A percentile compares a stretch with the other conserved stretches of the same genome.
These are phyloP conservation scores for Cordyceps sp. DNA, from an alignment of 2,329 filamentous ascomycete genomes.

Conservation along the genomic window DNA sequence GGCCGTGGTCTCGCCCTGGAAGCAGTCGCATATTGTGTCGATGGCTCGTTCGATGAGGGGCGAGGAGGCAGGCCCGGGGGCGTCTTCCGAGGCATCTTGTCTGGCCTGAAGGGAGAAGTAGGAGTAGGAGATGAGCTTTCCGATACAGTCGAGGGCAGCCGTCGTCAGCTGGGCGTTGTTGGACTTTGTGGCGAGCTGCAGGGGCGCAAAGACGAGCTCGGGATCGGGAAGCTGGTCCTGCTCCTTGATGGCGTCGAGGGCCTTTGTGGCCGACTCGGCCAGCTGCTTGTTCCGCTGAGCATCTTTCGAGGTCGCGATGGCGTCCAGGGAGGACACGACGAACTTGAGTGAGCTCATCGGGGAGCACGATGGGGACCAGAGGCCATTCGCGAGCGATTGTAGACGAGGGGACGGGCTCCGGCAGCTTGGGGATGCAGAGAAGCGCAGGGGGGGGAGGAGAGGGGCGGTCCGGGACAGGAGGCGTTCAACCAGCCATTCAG, in stretches of 20 bases:
- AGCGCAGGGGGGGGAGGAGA: no score
- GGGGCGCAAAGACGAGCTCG: slow-evolving; percentile 77
- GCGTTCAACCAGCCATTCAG: neutral
- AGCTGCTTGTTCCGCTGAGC: slow-evolving; percentile 75
- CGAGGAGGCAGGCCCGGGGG: slow-evolving; percentile 19
- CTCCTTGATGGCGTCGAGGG: slow-evolving; percentile 73
- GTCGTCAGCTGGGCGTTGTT: slow-evolving; percentile 75
- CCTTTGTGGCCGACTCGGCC: slow-evolving; percentile 63
- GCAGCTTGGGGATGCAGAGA: no score
- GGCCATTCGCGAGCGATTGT: slow-evolving; percentile 28
- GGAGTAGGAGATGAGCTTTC: slow-evolving; percentile 96
- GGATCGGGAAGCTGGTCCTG: slow-evolving; percentile 74
- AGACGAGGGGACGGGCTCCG: neutral
- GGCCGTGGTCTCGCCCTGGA: slow-evolving; percentile 87
- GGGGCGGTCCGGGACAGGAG: neutral
- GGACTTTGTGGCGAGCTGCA: slow-evolving; percentile 79
- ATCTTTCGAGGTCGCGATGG: slow-evolving; percentile 82
- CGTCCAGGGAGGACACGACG: slow-evolving; percentile 82
- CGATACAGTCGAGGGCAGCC: slow-evolving; percentile 89
- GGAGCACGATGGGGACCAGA: slow-evolving; percentile 25
- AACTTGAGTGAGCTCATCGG: slow-evolving; percentile 91
- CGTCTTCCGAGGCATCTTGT: slow-evolving; percentile 24
- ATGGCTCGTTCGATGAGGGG: slow-evolving; percentile 94
- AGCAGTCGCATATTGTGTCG: slow-evolving; percentile 98
- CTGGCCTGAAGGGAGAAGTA: slow-evolving; percentile 70